Base-by-base conservation (phyloP, 768 basidiomycete species). In the Amanita phalloides region DNA sequence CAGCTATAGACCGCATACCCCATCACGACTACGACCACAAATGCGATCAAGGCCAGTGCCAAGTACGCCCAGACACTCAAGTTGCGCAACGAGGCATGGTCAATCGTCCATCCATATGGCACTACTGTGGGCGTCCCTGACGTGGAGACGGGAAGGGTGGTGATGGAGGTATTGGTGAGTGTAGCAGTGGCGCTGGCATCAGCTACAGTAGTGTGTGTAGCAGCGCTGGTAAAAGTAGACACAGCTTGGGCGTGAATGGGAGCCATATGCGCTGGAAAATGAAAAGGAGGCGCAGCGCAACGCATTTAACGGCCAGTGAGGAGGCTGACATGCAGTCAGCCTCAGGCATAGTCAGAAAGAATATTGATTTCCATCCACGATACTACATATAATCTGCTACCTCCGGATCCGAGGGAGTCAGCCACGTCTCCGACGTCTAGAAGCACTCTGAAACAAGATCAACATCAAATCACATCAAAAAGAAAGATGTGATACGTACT, bases 401-500 rank as follows among this genome's bases (percentile, higher is more conserved):
- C 14, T 30, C n/a, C 44, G 23, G 11, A 20, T 45, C 23, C n/a
- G 28, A 9, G 17, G 17, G 17, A 17, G 17, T 17, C 7, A 14
- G 43, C 25, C 8, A 23, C 7, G 17, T 30, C 44, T 28, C 39
- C 33, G 5, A 43, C 57, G 60, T 55, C 61, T 62, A 67, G 64
- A 65, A 65, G 64, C 64, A 67, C 55, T 67, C 66, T 67, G 56
- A 21, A 50, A 17, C 26, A 13, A 28, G 28, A 28, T 45, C 26
- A 42, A 28, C 25, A 21, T 46, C 20, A 49, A 46, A 20, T 56
- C 49, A 39, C 21, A 11, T 13, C 23, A 64, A 61, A 4, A n/a
- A 17, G 13, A 1, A 26, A 26, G 17, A 25, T 6, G 20, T n/a
- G 46, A 58, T 42, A 76, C 77, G 55, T 65, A 81, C 80, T 86